phyloP scores from a whole-genome alignment of 306 rosid genomes.

The Prunus armeniaca region DNA sequence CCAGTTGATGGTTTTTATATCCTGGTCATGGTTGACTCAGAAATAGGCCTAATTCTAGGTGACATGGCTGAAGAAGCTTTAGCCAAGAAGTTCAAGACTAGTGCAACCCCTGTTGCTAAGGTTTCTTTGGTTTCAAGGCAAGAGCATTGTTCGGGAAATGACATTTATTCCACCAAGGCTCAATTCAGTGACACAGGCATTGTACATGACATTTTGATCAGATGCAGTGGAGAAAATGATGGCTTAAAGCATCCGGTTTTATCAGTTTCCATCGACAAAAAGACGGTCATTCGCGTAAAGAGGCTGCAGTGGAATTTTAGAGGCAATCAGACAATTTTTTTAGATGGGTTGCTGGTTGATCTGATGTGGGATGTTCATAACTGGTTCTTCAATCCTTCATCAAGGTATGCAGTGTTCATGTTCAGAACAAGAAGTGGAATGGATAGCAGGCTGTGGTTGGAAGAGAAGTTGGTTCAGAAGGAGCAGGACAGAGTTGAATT shows the following conservation, averaged over 20 bases:
- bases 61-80: slow-evolving; percentile 42
- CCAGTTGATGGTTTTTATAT: slow-evolving; percentile 70
- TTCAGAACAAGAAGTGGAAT: slow-evolving; percentile 78
- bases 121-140: slow-evolving; percentile 50
- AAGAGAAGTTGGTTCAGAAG: slow-evolving; percentile 55
- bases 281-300: slow-evolving; percentile 78
- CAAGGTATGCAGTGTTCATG: slow-evolving; percentile 77
- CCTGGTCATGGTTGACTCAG: slow-evolving; percentile 48
- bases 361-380: slow-evolving; percentile 94
- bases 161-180: slow-evolving; percentile 60
- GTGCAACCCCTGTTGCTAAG: slow-evolving; percentile 22
- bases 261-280: slow-evolving; percentile 64
- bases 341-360: slow-evolving; percentile 88
- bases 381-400: slow-evolving; percentile 67
- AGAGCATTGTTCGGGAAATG: slow-evolving; percentile 67
- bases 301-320: slow-evolving; percentile 91
- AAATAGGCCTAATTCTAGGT: slow-evolving; percentile 58
- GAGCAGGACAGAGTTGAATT: slow-evolving; percentile 54
- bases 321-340: slow-evolving; percentile 82
- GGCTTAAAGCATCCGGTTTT: slow-evolving; percentile 45
- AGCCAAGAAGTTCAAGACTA: slow-evolving; percentile 39
- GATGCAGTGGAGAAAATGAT: slow-evolving; percentile 58
- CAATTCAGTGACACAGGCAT: slow-evolving; percentile 66
- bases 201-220: slow-evolving; percentile 64
- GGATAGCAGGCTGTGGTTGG: slow-evolving; percentile 88